Conservation (phyloP, 1,139 yeast genomes). For the Kodamaea fungicola region DNA sequence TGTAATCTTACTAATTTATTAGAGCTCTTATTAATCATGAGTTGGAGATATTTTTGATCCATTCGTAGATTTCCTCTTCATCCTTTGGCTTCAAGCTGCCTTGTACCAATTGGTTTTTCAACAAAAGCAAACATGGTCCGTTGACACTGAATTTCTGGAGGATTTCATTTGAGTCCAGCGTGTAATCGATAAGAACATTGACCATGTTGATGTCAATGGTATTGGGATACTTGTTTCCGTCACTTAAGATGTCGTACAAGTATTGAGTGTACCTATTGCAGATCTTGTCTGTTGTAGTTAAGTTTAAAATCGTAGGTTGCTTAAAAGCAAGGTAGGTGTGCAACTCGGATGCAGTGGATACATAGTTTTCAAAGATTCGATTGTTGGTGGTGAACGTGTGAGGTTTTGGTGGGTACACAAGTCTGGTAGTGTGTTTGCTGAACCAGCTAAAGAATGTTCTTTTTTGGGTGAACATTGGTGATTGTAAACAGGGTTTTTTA, state of each 20-base stretch:
- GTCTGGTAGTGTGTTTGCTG: conserved; percentile 11
- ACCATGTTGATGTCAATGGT: conserved; percentile 51
- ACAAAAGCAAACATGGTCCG: conserved; percentile 43
- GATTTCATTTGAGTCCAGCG: conserved; percentile 8
- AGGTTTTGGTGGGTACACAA: conserved; percentile 43
- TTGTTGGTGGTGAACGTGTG: conserved; percentile 37
- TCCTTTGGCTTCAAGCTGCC: conserved; percentile 44
- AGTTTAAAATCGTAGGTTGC: conserved; percentile 67
- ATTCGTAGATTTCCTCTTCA: conserved; percentile 51
- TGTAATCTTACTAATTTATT: not conserved
- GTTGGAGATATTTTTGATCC: conserved; percentile 36
- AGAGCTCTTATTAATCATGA: not conserved
- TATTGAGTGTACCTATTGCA: conserved; percentile 64
- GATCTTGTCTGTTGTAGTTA: conserved; percentile 64
- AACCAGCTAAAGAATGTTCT: conserved; percentile 6
- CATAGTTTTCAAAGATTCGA: conserved; percentile 37
- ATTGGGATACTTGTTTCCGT: conserved; percentile 46
- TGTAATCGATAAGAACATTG: conserved; percentile 47
- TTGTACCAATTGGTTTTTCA: conserved; percentile 62
- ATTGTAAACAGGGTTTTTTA: too few species aligned
- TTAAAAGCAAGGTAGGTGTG: conserved; percentile 51
- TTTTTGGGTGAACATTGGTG: not conserved
- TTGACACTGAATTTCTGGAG: conserved; percentile 8
- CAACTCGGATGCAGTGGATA: conserved; percentile 52
- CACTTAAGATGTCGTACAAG: conserved; percentile 52